phyloP scores from a whole-genome alignment of 805 yeast genomes.

The Teunomyces funiuensis region DNA sequence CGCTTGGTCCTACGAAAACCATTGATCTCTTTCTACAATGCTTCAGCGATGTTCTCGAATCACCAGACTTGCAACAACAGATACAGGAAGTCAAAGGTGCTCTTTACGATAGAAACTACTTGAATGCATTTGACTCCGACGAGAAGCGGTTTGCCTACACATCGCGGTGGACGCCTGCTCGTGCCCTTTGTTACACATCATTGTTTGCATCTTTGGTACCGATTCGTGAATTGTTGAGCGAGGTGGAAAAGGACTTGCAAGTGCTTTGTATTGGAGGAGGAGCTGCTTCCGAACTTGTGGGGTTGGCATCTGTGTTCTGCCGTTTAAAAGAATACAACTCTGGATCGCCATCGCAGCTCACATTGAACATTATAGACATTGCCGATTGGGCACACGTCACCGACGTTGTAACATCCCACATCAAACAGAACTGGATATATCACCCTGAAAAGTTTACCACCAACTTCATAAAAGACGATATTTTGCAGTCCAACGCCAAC shows the following conservation, averaged over 20 bases:
- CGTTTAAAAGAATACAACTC: conserved; percentile 36
- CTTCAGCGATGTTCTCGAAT: conserved; percentile 33
- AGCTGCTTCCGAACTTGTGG: conserved; percentile 80
- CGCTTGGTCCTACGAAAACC: conserved; percentile 35
- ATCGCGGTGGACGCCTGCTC: conserved; percentile 82
- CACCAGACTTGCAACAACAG: conserved; percentile 36
- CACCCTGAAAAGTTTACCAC: conserved; percentile 27
- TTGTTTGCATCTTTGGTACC: conserved; percentile 55
- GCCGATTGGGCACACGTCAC: conserved; percentile 73
- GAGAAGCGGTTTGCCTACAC: conserved; percentile 74
- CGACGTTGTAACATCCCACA: conserved; percentile 39
- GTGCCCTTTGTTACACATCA: conserved; percentile 73
- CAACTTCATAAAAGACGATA: conserved; percentile 30
- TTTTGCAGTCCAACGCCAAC: conserved; percentile 17
- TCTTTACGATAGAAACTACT: conserved; percentile 68
- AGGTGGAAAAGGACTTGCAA: conserved; percentile 28
- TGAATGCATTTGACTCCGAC: conserved; percentile 63
- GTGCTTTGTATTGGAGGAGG: conserved; percentile 83
- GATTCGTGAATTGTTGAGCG: conserved; percentile 36
- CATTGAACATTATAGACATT: conserved; percentile 64
- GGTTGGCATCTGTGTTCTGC: conserved; percentile 57
- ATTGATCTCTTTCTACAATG: conserved; percentile 35
- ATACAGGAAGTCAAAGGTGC: conserved; percentile 72
- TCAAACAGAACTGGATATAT: conserved; percentile 56
- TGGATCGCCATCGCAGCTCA: conserved; percentile 32